These are phyloP conservation scores for Kluyveromyces sp. DNA, from an alignment of 1,139 yeast genomes.

Conservation along the genomic window DNA sequence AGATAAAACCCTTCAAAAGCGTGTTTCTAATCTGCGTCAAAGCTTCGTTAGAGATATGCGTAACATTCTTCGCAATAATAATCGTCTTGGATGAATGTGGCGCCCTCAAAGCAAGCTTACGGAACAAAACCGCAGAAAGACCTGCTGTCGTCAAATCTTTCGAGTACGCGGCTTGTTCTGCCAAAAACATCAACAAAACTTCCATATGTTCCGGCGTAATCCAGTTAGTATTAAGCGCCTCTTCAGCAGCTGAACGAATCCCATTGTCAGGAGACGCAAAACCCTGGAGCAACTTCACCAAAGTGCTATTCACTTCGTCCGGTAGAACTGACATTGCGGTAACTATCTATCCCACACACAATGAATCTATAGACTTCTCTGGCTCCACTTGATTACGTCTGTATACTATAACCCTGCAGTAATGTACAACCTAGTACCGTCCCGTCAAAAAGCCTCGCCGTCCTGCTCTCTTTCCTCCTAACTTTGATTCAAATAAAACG, in stretches of 20 bases:
- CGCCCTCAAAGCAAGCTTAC: constrained; percentile 77
- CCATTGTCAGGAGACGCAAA: constrained; percentile 73
- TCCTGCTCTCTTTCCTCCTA: too few species aligned
- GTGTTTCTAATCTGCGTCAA: constrained; percentile 55
- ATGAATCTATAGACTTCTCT: too few species aligned
- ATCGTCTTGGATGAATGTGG: constrained; percentile 39
- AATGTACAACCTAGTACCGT: too few species aligned
- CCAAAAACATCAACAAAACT: constrained; percentile 65
- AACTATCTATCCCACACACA: too few species aligned
- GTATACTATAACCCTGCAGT: too few species aligned
- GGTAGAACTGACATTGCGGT: constrained; percentile 50
- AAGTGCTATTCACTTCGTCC: constrained; percentile 48
- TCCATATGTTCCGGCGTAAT: constrained; percentile 54
- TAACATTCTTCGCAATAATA: constrained; percentile 71
- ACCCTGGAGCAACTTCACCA: constrained; percentile 54
- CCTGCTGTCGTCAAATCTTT: constrained; percentile 28
- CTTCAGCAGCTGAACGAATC: constrained; percentile 72
- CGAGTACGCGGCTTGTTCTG: constrained; percentile 59
- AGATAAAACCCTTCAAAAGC: constrained; percentile 64
- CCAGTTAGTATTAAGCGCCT: constrained; percentile 69
- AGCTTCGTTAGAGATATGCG: constrained; percentile 53
- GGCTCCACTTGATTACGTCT: too few species aligned
- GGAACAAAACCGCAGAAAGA: constrained; percentile 74
- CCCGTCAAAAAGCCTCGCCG: too few species aligned
- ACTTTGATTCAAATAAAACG: too few species aligned